Conservation (phyloP, 208 protist species). For the Balamuthia mandrillaris region DNA sequence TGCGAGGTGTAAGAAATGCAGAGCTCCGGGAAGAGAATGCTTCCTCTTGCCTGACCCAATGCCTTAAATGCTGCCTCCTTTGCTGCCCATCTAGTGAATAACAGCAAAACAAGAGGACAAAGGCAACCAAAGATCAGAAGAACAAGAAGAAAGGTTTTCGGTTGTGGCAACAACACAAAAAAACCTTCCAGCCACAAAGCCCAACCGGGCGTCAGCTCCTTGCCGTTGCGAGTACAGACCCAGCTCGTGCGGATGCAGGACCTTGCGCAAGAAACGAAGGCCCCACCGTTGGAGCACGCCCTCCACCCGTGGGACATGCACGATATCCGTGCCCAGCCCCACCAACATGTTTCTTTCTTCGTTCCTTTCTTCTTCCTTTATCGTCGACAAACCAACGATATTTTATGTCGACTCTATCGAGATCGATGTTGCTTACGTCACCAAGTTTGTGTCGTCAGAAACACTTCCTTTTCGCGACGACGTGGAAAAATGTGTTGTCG, state of each 20-base stretch:
- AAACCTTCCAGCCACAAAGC: constrained; percentile 1
- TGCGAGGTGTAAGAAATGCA: too few relatives aligned
- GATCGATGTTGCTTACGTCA: too few relatives aligned
- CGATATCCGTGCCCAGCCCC: not conserved
- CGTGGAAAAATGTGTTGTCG: too few relatives aligned
- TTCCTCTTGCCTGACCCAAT: not conserved
- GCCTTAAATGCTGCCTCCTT: constrained; percentile 40
- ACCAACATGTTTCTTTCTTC: too few relatives aligned
- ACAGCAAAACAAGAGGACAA: not conserved
- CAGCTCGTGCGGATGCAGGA: constrained; percentile 5
- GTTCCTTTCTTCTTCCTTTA: too few relatives aligned
- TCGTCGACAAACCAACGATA: too few relatives aligned
- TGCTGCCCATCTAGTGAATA: not conserved
- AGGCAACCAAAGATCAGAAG: not conserved
- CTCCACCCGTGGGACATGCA: constrained; percentile 33
- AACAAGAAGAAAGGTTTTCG: too few relatives aligned
- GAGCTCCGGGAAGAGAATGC: constrained; percentile 14
- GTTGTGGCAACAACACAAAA: too few relatives aligned
- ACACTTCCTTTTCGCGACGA: too few relatives aligned
- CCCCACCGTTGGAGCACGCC: not conserved
- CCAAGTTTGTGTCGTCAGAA: too few relatives aligned
- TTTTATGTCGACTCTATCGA: too few relatives aligned
- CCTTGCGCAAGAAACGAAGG: not conserved
- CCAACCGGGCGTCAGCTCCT: not conserved
- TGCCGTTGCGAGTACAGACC: not conserved